These are phyloP conservation scores for Pulveroboletus sp. DNA, from an alignment of 768 basidiomycete genomes.

Conservation along the genomic window DNA sequence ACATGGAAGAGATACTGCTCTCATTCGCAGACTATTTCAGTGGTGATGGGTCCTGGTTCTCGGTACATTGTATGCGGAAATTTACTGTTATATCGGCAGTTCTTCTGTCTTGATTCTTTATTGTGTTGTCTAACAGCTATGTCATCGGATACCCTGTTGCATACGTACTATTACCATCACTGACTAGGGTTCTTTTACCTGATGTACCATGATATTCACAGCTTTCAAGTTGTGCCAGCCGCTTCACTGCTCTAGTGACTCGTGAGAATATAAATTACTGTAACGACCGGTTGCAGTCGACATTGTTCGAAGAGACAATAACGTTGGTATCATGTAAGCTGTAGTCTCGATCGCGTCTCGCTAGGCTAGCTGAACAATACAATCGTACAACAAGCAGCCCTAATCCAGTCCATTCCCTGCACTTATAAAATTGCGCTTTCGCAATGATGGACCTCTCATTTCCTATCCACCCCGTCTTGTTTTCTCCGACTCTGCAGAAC, in stretches of 20 bases:
- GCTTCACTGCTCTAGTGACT: no score
- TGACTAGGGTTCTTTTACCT: constrained; percentile 25
- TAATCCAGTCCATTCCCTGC: not conserved
- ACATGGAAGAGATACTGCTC: constrained; percentile 40
- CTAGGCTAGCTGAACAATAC: constrained; percentile 14
- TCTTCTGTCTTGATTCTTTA: constrained; percentile 25
- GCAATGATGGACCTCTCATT: constrained; percentile 1
- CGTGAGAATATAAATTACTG: no score
- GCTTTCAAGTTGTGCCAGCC: not conserved
- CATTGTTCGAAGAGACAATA: constrained; percentile 8
- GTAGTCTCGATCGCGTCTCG: not conserved
- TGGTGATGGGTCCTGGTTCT: constrained; percentile 26
- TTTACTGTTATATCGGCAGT: constrained; percentile 28
- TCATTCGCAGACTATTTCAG: constrained; percentile 52
- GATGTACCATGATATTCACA: constrained; percentile 25
- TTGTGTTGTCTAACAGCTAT: constrained; percentile 26
- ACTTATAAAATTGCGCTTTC: constrained; percentile 16
- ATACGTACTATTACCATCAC: constrained; percentile 33
- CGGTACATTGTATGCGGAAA: constrained; percentile 21
- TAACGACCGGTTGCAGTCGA: not conserved
- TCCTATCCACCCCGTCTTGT: not conserved
- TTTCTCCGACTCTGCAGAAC: constrained; percentile 15
- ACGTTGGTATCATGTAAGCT: constrained; percentile 1
- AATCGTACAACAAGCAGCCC: constrained; percentile 11
- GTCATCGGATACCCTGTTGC: constrained; percentile 35